These are phyloP conservation scores for Ascoidea tarda DNA, from an alignment of 805 yeast genomes.

Conservation along the genomic window DNA sequence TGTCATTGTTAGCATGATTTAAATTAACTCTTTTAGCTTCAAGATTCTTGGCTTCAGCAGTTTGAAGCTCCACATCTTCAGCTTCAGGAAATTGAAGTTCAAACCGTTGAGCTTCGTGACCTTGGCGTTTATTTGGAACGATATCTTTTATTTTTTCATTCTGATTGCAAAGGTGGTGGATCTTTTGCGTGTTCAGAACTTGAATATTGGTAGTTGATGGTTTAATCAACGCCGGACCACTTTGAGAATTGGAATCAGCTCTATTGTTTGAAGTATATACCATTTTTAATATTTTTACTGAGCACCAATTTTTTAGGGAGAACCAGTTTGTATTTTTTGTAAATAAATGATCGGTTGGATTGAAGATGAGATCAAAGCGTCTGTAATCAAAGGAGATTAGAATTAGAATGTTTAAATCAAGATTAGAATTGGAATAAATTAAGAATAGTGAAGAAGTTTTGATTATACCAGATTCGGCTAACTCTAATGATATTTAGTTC, in stretches of 20 bases:
- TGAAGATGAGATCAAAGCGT: conserved; percentile 68
- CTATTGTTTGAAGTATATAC: conserved; percentile 26
- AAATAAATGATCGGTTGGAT: conserved; percentile 79
- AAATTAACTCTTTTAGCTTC: neutral
- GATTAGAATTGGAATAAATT: conserved; percentile 10
- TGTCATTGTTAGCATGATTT: neutral
- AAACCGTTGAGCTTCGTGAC: neutral
- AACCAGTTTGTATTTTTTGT: conserved; percentile 79
- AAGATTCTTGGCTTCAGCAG: neutral
- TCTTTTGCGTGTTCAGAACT: too few relatives aligned
- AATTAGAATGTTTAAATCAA: conserved; percentile 23
- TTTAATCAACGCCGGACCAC: too few relatives aligned
- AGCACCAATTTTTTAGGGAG: conserved; percentile 56
- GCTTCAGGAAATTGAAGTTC: too few relatives aligned
- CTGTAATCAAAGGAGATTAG: conserved; percentile 68
- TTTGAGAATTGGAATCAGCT: too few relatives aligned
- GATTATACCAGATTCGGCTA: conserved; percentile 46
- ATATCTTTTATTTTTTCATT: too few relatives aligned
- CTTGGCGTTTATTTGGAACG: neutral
- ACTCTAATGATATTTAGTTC: conserved; percentile 54
- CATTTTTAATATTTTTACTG: conserved; percentile 37
- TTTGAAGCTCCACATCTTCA: neutral
- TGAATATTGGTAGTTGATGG: too few relatives aligned
- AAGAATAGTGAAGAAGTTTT: conserved; percentile 59
- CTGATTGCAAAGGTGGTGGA: too few relatives aligned